These are phyloP conservation scores for Pseudopyrenochaeta lycopersici DNA, from an alignment of 2,329 filamentous ascomycete species.

Conservation along the genomic window DNA sequence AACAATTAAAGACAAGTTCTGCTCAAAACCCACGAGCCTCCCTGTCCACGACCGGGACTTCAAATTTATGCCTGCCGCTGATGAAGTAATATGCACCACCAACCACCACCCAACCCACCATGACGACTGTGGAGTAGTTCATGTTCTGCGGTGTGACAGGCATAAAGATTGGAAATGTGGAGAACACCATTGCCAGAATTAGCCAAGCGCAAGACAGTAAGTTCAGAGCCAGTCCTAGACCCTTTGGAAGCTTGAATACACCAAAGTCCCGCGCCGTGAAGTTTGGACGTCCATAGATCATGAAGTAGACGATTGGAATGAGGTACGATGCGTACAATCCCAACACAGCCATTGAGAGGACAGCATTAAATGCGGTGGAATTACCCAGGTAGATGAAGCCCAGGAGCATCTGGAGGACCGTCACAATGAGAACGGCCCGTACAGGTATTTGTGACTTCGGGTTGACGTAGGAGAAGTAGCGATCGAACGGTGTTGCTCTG, in stretches of 20 bases:
- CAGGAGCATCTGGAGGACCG: conserved; percentile 38
- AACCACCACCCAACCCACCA: conserved; percentile 51
- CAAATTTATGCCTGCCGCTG: conserved; percentile 33
- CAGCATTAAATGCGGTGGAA: conserved; percentile 54
- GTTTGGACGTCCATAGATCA: conserved; percentile 48
- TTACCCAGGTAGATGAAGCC: conserved; percentile 55
- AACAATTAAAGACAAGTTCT: not conserved
- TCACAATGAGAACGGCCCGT: conserved; percentile 35
- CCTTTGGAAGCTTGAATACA: conserved; percentile 39
- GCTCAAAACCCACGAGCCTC: conserved; percentile 21
- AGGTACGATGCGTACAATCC: conserved; percentile 57
- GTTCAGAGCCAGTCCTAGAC: conserved; percentile 50
- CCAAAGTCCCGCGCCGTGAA: conserved; percentile 17
- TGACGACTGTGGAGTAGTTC: conserved; percentile 58
- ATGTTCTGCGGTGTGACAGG: conserved; percentile 56
- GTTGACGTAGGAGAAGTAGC: conserved; percentile 50
- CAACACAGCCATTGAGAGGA: conserved; percentile 55
- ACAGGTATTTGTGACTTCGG: conserved; percentile 46
- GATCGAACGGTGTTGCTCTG: conserved; percentile 47
- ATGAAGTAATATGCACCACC: conserved; percentile 48
- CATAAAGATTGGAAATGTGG: conserved; percentile 54
- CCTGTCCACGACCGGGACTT: conserved; percentile 30
- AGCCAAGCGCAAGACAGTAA: conserved; percentile 56
- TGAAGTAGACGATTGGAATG: conserved; percentile 51
- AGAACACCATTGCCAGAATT: conserved; percentile 55